Conservation (phyloP, 1,284 basidiomycete genomes). For the Cryptococcus jaspeensis region DNA sequence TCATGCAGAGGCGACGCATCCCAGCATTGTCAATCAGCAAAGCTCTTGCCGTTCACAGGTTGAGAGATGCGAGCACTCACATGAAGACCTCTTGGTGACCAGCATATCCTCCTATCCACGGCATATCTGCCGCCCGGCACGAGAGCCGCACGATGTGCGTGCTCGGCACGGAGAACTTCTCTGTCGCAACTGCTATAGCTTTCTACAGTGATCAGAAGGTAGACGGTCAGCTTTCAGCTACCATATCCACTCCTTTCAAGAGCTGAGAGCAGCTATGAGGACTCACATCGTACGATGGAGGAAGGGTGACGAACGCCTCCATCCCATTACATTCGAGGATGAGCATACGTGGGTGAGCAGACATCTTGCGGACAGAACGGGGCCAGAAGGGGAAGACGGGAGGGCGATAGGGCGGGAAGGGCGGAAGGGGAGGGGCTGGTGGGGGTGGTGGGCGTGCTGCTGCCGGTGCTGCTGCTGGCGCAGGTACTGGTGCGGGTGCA, state of each 20-base stretch:
- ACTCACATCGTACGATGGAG: slow-evolving; percentile 39
- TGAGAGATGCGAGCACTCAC: slow-evolving; percentile 26
- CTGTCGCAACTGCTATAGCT: slow-evolving; percentile 33
- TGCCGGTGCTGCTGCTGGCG: background rate
- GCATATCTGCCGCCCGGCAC: slow-evolving; percentile 32
- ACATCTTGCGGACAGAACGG: slow-evolving; percentile 6
- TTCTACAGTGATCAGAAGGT: slow-evolving; percentile 29
- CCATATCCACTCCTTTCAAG: background rate
- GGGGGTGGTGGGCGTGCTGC: background rate
- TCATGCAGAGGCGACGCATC: too few species aligned
- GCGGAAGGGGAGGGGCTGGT: background rate
- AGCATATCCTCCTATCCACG: slow-evolving; percentile 36
- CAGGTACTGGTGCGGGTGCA: background rate
- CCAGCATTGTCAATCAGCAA: background rate
- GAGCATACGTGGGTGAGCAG: slow-evolving; percentile 39
- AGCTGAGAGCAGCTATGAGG: background rate
- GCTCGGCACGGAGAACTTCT: slow-evolving; percentile 36
- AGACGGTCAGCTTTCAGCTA: background rate
- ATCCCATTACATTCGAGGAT: slow-evolving; percentile 29
- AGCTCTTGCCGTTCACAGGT: too few species aligned
- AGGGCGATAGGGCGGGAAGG: background rate
- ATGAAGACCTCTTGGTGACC: slow-evolving; percentile 34
- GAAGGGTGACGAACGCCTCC: slow-evolving; percentile 40
- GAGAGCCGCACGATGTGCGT: slow-evolving; percentile 38
- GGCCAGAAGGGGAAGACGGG: background rate